Base-by-base conservation (phyloP, 2,329 filamentous ascomycete genomes). In the Phialocephala sp. region DNA sequence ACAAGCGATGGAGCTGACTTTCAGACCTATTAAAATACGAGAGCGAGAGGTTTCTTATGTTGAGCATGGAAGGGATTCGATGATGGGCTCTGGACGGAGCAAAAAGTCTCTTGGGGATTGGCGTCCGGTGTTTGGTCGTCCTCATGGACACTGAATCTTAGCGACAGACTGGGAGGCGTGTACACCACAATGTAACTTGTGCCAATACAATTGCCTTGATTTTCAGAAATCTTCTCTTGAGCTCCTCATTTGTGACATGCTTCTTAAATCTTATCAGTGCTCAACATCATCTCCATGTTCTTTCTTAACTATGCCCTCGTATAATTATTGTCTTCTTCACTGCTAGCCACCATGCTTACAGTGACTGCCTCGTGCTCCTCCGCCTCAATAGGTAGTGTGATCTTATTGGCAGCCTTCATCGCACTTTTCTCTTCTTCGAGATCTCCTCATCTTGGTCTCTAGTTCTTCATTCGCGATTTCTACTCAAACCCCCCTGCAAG, bases 51-150 rank as follows among this genome's bases (percentile, higher is more conserved):
- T 58, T 69, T 66, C 67, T 50, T 67, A 62, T 62, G 67, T 65
- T 65, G 47, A 63, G 50, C 37, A 57, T 64, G 62, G 43, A 24
- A 54, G 41, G 43, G 60, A 62, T 39, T n/a, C 24, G 50, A 54
- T 32, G 50, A 9, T 12, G 22, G 27, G 58, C 52, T 32, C 27
- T 54, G 66, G 64, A 27, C 37, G 60, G 55, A 67, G 69, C 37
- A 64, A 74, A 74, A 76, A 74, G 65, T 73, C 73, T 56, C 71
- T 72, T 70, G 71, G 71, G 54, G 69, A 60, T 54, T 71, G 74
- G 73, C 69, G 72, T 70, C 65, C 54, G 72, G 74, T 64, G 72
- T 73, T 68, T 64, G 56, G 68, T 59, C 39, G 45, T 63, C 54
- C 59, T 64, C 59, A 59, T 59, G 59, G 58, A 35, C 27, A 20